Conservation (phyloP, 805 yeast genomes). For the Starmerella floris region DNA sequence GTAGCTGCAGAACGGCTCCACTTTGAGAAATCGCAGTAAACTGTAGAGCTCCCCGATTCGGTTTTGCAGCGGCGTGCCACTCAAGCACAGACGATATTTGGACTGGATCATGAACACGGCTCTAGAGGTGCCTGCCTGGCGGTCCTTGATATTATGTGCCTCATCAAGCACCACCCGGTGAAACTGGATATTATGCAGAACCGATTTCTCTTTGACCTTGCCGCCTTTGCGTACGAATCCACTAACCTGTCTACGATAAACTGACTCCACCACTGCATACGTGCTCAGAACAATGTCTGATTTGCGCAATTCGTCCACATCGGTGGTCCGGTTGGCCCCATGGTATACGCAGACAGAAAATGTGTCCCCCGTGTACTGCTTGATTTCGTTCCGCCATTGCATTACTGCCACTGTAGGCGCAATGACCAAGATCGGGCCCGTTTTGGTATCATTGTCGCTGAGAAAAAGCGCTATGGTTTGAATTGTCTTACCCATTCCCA, state of each 20-base stretch:
- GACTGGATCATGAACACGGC: conserved; percentile 70
- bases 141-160: conserved; percentile 93
- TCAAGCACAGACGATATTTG: conserved; percentile 73
- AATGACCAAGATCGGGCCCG: conserved; percentile 71
- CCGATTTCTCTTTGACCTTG: conserved; percentile 58
- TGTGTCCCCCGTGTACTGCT: conserved; percentile 60
- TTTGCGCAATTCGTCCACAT: conserved; percentile 40
- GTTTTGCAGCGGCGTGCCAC: conserved; percentile 95
- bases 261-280: conserved; percentile 82
- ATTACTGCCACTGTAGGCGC: conserved; percentile 98
- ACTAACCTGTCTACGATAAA: conserved; percentile 62
- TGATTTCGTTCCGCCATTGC: conserved; percentile 95
- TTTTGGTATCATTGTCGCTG: conserved; percentile 38
- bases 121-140: conserved; percentile 84
- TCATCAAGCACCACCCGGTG: conserved; percentile 86
- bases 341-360: conserved; percentile 64
- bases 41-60: conserved; percentile 95
- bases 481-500: conserved; percentile 99
- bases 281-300: conserved; percentile 82
- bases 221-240: conserved; percentile 71
- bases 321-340: conserved; percentile 64
- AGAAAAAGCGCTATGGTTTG: conserved; percentile 85
- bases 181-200: conserved; percentile 60
- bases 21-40: conserved; percentile 65
- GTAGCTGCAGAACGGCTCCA: conserved; percentile 77